Percentiles rank a stretch among this genome's conserved stretches.
These are phyloP conservation scores for Myriosclerotinia scirpicola DNA, from an alignment of 2,329 filamentous ascomycete genomes.

Conservation along the genomic window DNA sequence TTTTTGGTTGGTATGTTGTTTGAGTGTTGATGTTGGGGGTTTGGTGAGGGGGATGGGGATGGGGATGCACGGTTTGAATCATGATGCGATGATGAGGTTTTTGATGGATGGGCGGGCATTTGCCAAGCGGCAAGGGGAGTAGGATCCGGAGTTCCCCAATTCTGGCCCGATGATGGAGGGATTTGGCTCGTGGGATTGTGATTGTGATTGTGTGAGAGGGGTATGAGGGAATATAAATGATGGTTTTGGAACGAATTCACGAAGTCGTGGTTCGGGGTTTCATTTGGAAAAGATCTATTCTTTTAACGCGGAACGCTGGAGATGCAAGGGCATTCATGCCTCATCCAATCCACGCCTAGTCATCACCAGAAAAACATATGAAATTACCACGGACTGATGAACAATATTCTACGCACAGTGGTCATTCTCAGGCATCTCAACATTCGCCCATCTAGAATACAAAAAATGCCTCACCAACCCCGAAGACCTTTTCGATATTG, in stretches of 20 bases:
- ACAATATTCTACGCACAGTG: conserved; percentile 43
- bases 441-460: conserved; percentile 70
- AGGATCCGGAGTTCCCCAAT: neutral
- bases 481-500: conserved; percentile 62
- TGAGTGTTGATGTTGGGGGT: neutral
- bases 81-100: neutral
- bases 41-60: neutral
- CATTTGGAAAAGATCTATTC: neutral
- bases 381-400: neutral
- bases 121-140: neutral
- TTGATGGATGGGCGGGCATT: neutral
- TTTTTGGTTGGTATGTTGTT: neutral
- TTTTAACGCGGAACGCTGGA: neutral
- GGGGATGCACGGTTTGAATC: no score
- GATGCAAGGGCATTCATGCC: neutral
- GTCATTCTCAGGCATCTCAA: conserved; percentile 72
- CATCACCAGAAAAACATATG: no score
- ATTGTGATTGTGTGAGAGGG: neutral
- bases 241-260: no score
- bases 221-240: neutral
- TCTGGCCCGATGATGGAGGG: neutral
- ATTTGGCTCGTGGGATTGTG: neutral
- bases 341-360: neutral
- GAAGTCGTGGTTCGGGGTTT: neutral
- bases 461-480: conserved; percentile 69